phyloP scores from a whole-genome alignment of 306 rosid genomes.

The Ceratonia siliqua region DNA sequence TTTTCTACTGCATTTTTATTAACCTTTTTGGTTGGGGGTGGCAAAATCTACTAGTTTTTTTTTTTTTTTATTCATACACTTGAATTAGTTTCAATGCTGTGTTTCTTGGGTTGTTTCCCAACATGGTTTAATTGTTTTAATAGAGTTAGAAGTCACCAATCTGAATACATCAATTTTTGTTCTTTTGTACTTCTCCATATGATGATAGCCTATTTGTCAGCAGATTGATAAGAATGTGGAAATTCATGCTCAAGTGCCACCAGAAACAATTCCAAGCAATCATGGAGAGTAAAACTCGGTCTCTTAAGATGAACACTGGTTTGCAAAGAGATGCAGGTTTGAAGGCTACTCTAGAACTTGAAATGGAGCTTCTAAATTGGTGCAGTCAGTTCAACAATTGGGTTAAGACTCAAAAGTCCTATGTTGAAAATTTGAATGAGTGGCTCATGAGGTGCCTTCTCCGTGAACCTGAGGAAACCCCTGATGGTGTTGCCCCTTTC shows the following conservation, averaged over 20 bases:
- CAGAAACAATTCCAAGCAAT: conserved; percentile 92
- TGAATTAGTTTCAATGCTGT: not conserved
- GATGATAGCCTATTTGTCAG: conserved; percentile 36
- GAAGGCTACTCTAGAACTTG: conserved; percentile 88
- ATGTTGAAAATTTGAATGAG: conserved; percentile 73
- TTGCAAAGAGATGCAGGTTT: conserved; percentile 70
- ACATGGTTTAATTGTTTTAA: conserved; percentile 20
- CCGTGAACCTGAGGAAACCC: conserved; percentile 80
- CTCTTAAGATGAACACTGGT: conserved; percentile 62
- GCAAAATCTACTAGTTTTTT: not conserved
- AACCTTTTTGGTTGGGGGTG: conserved; percentile 17
- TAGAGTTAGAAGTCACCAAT: conserved; percentile 2
- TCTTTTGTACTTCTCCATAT: conserved; percentile 18
- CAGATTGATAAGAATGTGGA: conserved; percentile 98
- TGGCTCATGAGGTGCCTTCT: conserved; percentile 86
- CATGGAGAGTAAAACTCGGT: conserved; percentile 82
- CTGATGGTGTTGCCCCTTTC: conserved; percentile 85
- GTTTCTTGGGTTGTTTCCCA: not conserved
- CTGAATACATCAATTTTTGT: not conserved
- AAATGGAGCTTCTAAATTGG: conserved; percentile 94
- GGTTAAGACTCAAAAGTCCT: conserved; percentile 82
- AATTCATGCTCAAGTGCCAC: conserved; percentile 86
- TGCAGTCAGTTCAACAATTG: conserved; percentile 80
- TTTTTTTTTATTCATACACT: not conserved
- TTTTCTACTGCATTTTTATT: not conserved